Evolutionary conservation across 331 rosid species (phyloP).

Genomic region (Prunus yedoensis): DNA sequence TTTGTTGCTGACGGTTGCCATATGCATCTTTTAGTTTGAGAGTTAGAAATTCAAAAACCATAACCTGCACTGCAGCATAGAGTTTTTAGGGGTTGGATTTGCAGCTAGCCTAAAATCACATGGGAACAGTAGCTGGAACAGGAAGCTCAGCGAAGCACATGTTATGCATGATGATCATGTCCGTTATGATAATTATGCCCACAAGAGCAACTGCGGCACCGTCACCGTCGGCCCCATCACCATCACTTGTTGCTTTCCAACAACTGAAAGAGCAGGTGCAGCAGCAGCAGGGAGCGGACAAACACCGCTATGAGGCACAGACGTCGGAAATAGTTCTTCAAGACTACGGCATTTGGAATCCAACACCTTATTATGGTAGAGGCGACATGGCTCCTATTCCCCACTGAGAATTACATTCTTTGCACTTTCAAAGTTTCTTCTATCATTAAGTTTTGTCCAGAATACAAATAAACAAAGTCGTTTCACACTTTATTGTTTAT

Average conservation of each 20-base stretch:
- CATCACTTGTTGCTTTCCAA: not conserved
- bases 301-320: not conserved
- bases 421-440: not conserved
- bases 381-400: conserved; percentile 50
- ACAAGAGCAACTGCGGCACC: not conserved
- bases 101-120: conserved; percentile 19
- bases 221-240: conserved; percentile 1
- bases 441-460: no score
- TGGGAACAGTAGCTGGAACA: conserved; percentile 21
- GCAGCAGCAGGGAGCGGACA: not conserved
- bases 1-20: conserved; percentile 5
- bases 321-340: conserved; percentile 13
- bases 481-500: not conserved
- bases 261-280: conserved; percentile 11
- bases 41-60: not conserved
- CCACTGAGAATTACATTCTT: conserved; percentile 23
- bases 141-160: conserved; percentile 16
- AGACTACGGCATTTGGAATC: conserved; percentile 52
- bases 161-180: conserved; percentile 12
- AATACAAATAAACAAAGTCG: not conserved
- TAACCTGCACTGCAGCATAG: not conserved
- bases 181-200: conserved; percentile 7
- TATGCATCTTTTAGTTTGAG: not conserved
- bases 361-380: conserved; percentile 42
- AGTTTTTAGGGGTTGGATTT: not conserved